These are phyloP conservation scores for Soucietia sequanensis DNA, from an alignment of 805 yeast species.

Conservation along the genomic window DNA sequence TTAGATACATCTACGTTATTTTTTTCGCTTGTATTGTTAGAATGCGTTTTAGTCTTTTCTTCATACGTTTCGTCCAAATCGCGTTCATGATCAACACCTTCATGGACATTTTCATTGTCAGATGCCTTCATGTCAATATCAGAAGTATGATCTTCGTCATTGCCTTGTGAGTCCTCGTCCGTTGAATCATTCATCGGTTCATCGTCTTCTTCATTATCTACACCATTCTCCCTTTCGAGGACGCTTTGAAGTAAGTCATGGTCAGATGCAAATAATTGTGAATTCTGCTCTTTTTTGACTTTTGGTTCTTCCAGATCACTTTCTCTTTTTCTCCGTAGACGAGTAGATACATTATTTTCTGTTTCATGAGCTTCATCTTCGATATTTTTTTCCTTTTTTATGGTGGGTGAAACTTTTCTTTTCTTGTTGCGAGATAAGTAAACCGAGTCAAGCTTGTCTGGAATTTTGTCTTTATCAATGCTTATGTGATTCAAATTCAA, in stretches of 20 bases:
- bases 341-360: too few species aligned
- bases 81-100: constrained; percentile 6
- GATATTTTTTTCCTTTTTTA: constrained; percentile 11
- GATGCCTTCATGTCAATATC: background rate
- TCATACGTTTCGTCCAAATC: too few species aligned
- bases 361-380: constrained; percentile 11
- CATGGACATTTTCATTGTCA: constrained; percentile 9
- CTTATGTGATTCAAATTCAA: constrained; percentile 12
- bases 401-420: constrained; percentile 5
- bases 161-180: too few species aligned
- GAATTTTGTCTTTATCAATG: constrained; percentile 16
- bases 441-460: constrained; percentile 16
- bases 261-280: background rate
- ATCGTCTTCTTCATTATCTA: constrained; percentile 2
- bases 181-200: constrained; percentile 3
- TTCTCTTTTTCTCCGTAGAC: background rate
- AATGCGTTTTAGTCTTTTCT: too few species aligned
- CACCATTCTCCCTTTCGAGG: background rate
- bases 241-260: background rate
- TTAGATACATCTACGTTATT: too few species aligned
- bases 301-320: constrained; percentile 4
- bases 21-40: too few species aligned
- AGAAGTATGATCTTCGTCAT: background rate
- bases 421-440: too few species aligned
- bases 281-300: background rate